Evolutionary conservation across 1,284 basidiomycete species (phyloP).

Genomic region (Ustilago curta): DNA sequence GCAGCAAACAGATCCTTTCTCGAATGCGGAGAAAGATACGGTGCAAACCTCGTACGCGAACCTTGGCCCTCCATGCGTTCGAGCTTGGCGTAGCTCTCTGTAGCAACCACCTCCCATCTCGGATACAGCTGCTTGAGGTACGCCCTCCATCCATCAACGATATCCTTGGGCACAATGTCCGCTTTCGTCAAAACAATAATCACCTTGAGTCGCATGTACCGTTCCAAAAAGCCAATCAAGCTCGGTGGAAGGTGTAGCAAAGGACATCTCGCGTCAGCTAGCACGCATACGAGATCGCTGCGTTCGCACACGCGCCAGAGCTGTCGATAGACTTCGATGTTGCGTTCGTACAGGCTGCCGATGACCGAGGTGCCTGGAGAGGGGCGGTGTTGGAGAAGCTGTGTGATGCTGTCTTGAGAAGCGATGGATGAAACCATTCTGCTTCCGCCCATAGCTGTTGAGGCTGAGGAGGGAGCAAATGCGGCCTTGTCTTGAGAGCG

Average conservation of each 20-base stretch:
- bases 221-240: slow-evolving; percentile 71
- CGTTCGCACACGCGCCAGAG: slow-evolving; percentile 70
- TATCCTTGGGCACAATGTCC: slow-evolving; percentile 48
- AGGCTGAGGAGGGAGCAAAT: slow-evolving; percentile 12
- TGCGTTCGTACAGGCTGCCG: slow-evolving; percentile 74
- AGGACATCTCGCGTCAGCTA: slow-evolving; percentile 88
- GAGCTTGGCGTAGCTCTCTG: slow-evolving; percentile 52
- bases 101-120: slow-evolving; percentile 51
- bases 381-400: slow-evolving; percentile 31
- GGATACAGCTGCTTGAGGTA: slow-evolving; percentile 46
- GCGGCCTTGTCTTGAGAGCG: slow-evolving; percentile 36
- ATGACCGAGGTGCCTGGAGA: slow-evolving; percentile 71
- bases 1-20: slow-evolving; percentile 74
- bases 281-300: slow-evolving; percentile 83
- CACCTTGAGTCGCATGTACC: slow-evolving; percentile 72
- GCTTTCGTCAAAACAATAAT: slow-evolving; percentile 59
- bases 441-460: slow-evolving; percentile 30
- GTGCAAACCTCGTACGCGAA: slow-evolving; percentile 40
- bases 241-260: slow-evolving; percentile 74
- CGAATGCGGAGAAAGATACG: slow-evolving; percentile 45
- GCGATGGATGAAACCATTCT: slow-evolving; percentile 41
- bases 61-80: slow-evolving; percentile 56
- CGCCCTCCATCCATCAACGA: slow-evolving; percentile 46
- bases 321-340: slow-evolving; percentile 59
- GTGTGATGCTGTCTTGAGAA: slow-evolving; percentile 29